These are phyloP conservation scores for Coffea eugenioides DNA, from an alignment of 257 asterid species.

Conservation along the genomic window DNA sequence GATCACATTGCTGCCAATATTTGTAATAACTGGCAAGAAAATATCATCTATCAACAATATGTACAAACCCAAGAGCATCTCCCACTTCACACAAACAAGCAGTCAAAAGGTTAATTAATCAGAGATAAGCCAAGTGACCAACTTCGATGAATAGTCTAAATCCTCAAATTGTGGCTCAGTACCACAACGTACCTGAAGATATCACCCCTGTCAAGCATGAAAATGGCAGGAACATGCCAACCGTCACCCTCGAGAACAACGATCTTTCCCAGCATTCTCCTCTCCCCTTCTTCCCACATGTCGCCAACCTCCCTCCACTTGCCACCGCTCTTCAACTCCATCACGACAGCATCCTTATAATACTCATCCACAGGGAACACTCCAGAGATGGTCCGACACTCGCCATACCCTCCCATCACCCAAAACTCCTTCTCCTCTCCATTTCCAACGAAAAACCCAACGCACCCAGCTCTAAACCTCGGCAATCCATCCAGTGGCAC, in stretches of 20 bases:
- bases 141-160: neutral
- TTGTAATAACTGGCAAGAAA: neutral
- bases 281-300: constrained; percentile 97
- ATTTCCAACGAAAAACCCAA: constrained; percentile 61
- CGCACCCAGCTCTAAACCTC: constrained; percentile 92
- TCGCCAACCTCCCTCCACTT: constrained; percentile 91
- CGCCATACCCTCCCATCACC: constrained; percentile 99
- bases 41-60: neutral
- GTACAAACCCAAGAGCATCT: neutral
- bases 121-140: neutral
- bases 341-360: constrained; percentile 78
- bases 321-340: constrained; percentile 75
- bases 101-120: neutral
- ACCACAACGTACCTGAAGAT: constrained; percentile 60
- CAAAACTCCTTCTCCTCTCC: constrained; percentile 66
- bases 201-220: constrained; percentile 70
- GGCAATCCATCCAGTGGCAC: constrained; percentile 83
- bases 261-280: constrained; percentile 69
- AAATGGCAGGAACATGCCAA: constrained; percentile 50
- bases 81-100: neutral
- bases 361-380: constrained; percentile 89
- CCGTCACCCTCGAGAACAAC: constrained; percentile 59
- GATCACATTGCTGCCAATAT: neutral
- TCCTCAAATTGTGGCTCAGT: neutral
- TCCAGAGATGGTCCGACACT: constrained; percentile 75